These are phyloP conservation scores for Coelastrella sp. DNA, from an alignment of 139 green algal species.

Conservation along the genomic window DNA sequence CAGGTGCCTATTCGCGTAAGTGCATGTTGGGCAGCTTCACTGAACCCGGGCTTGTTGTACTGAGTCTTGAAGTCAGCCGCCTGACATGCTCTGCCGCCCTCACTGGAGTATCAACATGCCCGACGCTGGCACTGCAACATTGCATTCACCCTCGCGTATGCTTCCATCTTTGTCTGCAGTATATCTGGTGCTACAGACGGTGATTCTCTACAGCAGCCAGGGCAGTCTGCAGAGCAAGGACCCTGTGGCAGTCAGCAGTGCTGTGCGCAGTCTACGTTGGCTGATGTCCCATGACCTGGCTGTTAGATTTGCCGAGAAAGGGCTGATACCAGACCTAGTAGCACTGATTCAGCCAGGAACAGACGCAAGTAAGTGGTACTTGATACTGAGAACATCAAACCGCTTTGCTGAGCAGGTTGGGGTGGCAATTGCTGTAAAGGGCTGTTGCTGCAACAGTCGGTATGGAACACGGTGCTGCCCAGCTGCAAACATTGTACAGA, in stretches of 20 bases:
- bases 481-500: no score
- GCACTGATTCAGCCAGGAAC: constrained; percentile 12
- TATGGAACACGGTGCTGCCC: no score
- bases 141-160: no score
- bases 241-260: background rate
- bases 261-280: background rate
- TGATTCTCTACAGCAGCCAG: background rate
- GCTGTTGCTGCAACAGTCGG: background rate
- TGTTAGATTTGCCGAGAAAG: background rate
- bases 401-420: background rate
- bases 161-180: background rate
- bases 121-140: background rate
- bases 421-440: no score
- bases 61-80: no score
- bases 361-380: constrained; percentile 8
- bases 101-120: background rate
- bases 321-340: background rate
- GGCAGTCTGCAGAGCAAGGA: background rate
- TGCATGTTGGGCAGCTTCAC: no score
- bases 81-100: background rate
- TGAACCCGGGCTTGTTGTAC: no score
- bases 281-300: background rate
- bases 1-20: background rate
- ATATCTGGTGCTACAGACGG: background rate
- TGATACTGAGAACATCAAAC: background rate